Conservation (phyloP, 2,329 filamentous ascomycete species). For the Reticulascus tulasneorum region DNA sequence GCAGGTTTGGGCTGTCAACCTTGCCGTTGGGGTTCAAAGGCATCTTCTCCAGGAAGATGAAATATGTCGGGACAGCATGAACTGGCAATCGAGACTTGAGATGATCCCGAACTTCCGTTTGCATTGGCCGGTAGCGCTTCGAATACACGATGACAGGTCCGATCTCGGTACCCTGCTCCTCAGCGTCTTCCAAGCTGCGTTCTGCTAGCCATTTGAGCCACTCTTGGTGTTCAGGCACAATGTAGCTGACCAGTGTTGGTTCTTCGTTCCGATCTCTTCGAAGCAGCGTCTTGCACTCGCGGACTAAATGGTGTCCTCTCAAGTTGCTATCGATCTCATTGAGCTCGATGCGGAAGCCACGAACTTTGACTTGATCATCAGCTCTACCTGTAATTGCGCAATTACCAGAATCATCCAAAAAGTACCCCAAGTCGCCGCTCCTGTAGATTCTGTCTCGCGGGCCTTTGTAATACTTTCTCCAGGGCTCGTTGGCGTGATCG, state of each 20-base stretch:
- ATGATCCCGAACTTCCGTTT: conserved; percentile 49
- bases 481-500: conserved; percentile 52
- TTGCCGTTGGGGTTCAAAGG: conserved; percentile 76
- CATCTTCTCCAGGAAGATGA: conserved; percentile 41
- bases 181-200: conserved; percentile 11
- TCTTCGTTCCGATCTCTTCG: conserved; percentile 83
- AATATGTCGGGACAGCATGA: conserved; percentile 13
- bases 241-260: conserved; percentile 80
- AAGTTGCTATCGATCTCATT: conserved; percentile 88
- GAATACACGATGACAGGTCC: conserved; percentile 37
- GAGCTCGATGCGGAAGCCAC: conserved; percentile 92
- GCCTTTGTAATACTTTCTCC: conserved; percentile 75
- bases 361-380: conserved; percentile 91
- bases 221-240: conserved; percentile 57
- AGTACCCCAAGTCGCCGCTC: conserved; percentile 83
- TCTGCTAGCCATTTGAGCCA: conserved; percentile 7
- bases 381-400: conserved; percentile 71
- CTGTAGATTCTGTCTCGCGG: conserved; percentile 83
- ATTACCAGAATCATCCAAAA: conserved; percentile 66
- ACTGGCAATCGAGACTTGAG: conserved; percentile 66
- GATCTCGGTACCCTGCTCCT: conserved; percentile 48
- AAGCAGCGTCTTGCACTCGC: conserved; percentile 83
- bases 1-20: conserved; percentile 72
- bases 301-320: conserved; percentile 67
- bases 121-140: conserved; percentile 42